Conservation (phyloP, 352 stramenopile genomes). For the Phytopythium litorale region DNA sequence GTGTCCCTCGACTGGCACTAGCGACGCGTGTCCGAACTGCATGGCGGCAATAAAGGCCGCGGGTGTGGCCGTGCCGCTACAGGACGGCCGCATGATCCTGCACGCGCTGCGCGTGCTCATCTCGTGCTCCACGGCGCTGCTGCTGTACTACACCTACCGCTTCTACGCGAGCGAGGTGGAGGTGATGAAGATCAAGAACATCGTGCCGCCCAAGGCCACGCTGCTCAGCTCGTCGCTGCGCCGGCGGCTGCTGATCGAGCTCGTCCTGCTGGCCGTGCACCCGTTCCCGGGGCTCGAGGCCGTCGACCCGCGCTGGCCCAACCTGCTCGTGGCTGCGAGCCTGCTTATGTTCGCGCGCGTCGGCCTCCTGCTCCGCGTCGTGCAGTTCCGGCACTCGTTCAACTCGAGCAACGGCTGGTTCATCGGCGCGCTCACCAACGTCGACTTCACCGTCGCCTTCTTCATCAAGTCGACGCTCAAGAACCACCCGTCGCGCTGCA, state of each 20-base stretch:
- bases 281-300: constrained; percentile 66
- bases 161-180: constrained; percentile 69
- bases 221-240: constrained; percentile 58
- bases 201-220: constrained; percentile 62
- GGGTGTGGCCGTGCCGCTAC: constrained; percentile 23
- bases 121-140: constrained; percentile 51
- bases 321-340: constrained; percentile 49
- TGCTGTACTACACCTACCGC: constrained; percentile 67
- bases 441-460: constrained; percentile 68
- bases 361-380: constrained; percentile 45
- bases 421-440: constrained; percentile 71
- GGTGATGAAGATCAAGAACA: constrained; percentile 81
- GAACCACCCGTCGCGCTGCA: constrained; percentile 49
- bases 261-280: constrained; percentile 49
- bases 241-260: constrained; percentile 39
- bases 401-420: constrained; percentile 83
- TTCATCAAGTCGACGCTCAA: constrained; percentile 79
- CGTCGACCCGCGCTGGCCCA: constrained; percentile 56
- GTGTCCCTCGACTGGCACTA: constrained; percentile 13
- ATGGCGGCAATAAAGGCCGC: constrained; percentile 15
- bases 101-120: constrained; percentile 63
- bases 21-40: constrained; percentile 34
- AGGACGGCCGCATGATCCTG: constrained; percentile 60
- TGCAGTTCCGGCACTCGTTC: constrained; percentile 66
- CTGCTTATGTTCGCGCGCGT: constrained; percentile 62